phyloP scores from a whole-genome alignment of 208 protist species.

The Leishmania martiniquensis region DNA sequence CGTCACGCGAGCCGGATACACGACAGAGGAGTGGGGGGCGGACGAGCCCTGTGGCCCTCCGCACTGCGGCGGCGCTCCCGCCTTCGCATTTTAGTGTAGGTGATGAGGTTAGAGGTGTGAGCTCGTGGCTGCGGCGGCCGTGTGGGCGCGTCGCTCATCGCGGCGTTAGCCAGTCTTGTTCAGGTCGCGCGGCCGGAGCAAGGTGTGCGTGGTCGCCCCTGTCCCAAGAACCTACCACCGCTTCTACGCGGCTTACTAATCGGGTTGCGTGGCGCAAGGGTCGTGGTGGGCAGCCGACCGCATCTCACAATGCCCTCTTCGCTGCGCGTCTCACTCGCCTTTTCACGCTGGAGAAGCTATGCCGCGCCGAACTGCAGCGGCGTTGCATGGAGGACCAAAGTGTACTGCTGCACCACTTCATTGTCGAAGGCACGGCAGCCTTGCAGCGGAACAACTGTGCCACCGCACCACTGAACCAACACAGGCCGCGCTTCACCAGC shows the following conservation, averaged over 20 bases:
- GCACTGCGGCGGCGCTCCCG: neutral
- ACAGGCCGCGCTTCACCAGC: neutral
- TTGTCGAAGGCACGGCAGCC: constrained; percentile 33
- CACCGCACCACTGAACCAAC: neutral
- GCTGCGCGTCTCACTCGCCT: constrained; percentile 21
- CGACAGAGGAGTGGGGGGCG: neutral
- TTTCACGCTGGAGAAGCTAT: constrained; percentile 32
- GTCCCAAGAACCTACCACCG: neutral
- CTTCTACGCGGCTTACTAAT: neutral
- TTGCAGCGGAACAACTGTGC: constrained; percentile 11
- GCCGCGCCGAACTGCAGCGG: constrained; percentile 33
- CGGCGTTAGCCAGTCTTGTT: neutral
- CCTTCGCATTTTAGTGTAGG: neutral
- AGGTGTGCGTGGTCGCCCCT: neutral
- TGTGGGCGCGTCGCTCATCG: neutral
- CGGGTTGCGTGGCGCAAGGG: neutral
- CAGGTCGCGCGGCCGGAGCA: neutral
- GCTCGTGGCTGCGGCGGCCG: constrained; percentile 3
- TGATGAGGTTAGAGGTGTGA: neutral
- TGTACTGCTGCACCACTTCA: constrained; percentile 32
- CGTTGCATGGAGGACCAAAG: constrained; percentile 38
- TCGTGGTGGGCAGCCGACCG: neutral
- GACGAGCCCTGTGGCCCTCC: neutral
- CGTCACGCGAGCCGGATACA: neutral
- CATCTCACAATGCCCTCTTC: constrained; percentile 10